Conservation (phyloP, 768 basidiomycete species). For the Podaxis sp. region DNA sequence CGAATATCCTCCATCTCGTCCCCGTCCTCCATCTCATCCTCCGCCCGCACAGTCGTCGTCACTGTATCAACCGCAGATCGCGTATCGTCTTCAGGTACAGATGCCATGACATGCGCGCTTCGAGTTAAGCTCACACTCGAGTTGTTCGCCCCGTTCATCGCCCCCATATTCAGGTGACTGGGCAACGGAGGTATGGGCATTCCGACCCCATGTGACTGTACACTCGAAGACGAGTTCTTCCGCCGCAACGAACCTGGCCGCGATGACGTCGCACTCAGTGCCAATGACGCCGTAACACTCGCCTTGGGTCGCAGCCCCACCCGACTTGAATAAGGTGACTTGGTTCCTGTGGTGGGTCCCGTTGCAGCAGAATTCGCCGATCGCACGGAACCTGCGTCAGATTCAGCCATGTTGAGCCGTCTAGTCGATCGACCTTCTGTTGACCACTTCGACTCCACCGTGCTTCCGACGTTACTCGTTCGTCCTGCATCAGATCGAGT, state of each 20-base stretch:
- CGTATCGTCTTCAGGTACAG: conserved; percentile 50
- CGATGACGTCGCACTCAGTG: conserved; percentile 25
- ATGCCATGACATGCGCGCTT: conserved; percentile 52
- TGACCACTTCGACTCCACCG: conserved; percentile 4
- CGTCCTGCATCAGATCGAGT: conserved; percentile 18
- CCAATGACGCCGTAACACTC: conserved; percentile 28
- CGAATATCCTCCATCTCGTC: conserved; percentile 70
- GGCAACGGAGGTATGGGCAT: conserved; percentile 36
- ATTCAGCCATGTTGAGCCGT: conserved; percentile 41
- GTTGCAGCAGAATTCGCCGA: conserved; percentile 54
- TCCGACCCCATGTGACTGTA: conserved; percentile 45
- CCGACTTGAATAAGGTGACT: conserved; percentile 42
- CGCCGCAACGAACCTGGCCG: conserved; percentile 45
- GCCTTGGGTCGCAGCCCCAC: conserved; percentile 34
- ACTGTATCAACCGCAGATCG: conserved; percentile 23
- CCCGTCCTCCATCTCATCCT: conserved; percentile 50
- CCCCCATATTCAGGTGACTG: conserved; percentile 26
- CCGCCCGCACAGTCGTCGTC: conserved; percentile 26
- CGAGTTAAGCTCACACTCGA: conserved; percentile 52
- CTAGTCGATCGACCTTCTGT: conserved; percentile 34
- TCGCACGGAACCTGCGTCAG: conserved; percentile 50
- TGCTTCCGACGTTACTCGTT: conserved; percentile 14
- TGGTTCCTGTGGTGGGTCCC: conserved; percentile 43
- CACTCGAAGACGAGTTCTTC: conserved; percentile 62
- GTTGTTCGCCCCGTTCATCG: conserved; percentile 33